phyloP scores from a whole-genome alignment of 805 yeast genomes.

The Pichia rugopelliculosa region DNA sequence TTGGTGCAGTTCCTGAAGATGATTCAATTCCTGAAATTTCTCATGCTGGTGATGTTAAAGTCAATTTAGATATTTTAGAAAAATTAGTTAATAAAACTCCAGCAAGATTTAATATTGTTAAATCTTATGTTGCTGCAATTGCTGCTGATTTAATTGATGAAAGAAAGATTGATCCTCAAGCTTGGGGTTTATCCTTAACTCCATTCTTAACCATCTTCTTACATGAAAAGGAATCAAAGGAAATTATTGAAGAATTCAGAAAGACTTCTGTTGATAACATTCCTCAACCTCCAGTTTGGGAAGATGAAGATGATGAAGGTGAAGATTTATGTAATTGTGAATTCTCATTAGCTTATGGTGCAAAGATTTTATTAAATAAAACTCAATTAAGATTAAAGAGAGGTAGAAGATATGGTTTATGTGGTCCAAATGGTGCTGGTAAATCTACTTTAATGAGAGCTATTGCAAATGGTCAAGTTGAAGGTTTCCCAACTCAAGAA shows the following conservation, averaged over 20 bases:
- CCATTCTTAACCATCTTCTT: slow-evolving; percentile 95
- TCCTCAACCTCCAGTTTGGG: slow-evolving; percentile 89
- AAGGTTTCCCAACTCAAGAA: slow-evolving; percentile 99
- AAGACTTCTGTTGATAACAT: slow-evolving; percentile 96
- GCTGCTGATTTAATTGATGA: slow-evolving; percentile 99
- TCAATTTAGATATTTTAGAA: slow-evolving; percentile 77
- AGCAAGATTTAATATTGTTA: slow-evolving; percentile 70
- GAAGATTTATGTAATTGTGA: slow-evolving; percentile 99
- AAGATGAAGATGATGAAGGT: slow-evolving; percentile 95
- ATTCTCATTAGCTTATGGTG: slow-evolving; percentile 99
- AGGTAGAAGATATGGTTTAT: slow-evolving; percentile 99
- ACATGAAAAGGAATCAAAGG: slow-evolving; percentile 89
- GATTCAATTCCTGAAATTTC: slow-evolving; percentile 95
- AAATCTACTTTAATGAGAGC: slow-evolving; percentile 97
- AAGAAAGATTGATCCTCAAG: slow-evolving; percentile 85
- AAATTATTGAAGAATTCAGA: slow-evolving; percentile 88
- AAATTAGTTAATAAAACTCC: slow-evolving; percentile 63
- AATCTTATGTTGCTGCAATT: slow-evolving; percentile 84
- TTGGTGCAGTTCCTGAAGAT: slow-evolving; percentile 89
- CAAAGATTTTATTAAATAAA: slow-evolving; percentile 98
- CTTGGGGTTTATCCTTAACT: slow-evolving; percentile 84
- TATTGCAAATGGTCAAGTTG: slow-evolving; percentile 96
- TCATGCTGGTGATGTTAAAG: slow-evolving; percentile 93
- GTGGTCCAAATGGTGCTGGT: slow-evolving; percentile 99
- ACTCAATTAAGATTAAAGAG: slow-evolving; percentile 98